Conservation (phyloP, 495 filamentous ascomycete species). For the Penicillium paxilli region DNA sequence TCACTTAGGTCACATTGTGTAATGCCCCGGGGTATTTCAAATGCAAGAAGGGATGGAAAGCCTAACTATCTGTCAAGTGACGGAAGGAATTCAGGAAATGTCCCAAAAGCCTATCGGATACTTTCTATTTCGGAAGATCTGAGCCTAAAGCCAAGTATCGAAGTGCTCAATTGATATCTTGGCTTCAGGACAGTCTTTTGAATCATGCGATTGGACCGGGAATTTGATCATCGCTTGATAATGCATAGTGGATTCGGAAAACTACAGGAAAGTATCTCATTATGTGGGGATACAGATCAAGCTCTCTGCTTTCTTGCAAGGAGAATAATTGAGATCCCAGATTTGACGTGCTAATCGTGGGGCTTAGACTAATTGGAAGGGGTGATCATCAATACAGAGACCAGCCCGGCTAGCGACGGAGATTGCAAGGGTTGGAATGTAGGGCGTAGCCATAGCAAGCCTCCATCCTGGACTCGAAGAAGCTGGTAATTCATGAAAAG, state of each 20-base stretch:
- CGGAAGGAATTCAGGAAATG: slow-evolving; percentile 10
- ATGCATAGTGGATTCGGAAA: not conserved
- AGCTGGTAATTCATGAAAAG: not conserved
- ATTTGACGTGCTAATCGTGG: slow-evolving; percentile 20
- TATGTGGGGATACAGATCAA: not conserved
- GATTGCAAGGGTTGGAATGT: slow-evolving; percentile 13
- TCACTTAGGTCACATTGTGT: slow-evolving; percentile 10
- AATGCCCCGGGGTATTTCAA: not conserved
- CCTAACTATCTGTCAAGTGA: slow-evolving; percentile 12
- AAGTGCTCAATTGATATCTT: not conserved
- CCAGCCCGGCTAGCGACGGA: slow-evolving; percentile 11
- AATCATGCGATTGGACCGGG: slow-evolving; percentile 4
- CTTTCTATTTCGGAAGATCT: not conserved
- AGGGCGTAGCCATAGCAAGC: not conserved
- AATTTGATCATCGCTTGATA: slow-evolving; percentile 4
- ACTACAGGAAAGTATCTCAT: not conserved
- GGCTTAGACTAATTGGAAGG: slow-evolving; percentile 16
- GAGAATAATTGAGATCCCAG: not conserved
- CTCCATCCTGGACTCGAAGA: not conserved
- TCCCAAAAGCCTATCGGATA: not conserved
- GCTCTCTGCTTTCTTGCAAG: not conserved
- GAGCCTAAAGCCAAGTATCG: not conserved
- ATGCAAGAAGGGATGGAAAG: slow-evolving; percentile 6
- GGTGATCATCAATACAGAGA: not conserved
- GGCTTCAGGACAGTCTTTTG: not conserved